Conservation (phyloP, 2,329 filamentous ascomycete genomes). For the Botrytis aclada region DNA sequence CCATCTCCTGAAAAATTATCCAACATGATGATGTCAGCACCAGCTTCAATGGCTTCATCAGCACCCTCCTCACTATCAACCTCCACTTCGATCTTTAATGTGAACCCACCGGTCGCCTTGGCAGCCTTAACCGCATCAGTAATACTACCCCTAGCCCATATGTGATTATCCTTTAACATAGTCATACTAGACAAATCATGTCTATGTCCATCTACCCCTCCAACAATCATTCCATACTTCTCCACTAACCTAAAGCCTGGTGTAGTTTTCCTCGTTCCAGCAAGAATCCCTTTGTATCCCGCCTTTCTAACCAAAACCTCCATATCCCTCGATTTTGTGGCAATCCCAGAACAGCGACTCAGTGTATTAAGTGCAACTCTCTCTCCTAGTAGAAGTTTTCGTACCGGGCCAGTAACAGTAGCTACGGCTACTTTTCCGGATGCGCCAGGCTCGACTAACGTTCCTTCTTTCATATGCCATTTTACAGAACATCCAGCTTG, state of each 20-base stretch:
- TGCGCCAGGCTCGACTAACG: conserved; percentile 57
- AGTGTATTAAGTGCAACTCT: conserved; percentile 88
- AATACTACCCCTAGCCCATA: conserved; percentile 88
- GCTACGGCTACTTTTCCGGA: conserved; percentile 61
- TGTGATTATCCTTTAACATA: conserved; percentile 99
- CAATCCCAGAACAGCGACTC: conserved; percentile 86
- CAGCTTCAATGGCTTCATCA: conserved; percentile 84
- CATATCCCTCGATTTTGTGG: conserved; percentile 61
- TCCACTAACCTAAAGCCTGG: conserved; percentile 93
- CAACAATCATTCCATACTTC: conserved; percentile 96
- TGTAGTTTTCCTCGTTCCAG: conserved; percentile 94
- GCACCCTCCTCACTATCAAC: conserved; percentile 85
- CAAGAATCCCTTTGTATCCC: conserved; percentile 81
- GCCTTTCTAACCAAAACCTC: conserved; percentile 55
- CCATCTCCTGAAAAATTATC: conserved; percentile 88
- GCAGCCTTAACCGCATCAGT: conserved; percentile 81
- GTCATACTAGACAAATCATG: conserved; percentile 93
- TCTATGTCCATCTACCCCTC: conserved; percentile 86
- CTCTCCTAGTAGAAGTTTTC: conserved; percentile 79
- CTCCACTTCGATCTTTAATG: conserved; percentile 94
- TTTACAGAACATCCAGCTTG: conserved; percentile 89
- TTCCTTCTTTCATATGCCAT: conserved; percentile 81
- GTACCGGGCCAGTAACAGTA: conserved; percentile 79
- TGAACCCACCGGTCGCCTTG: conserved; percentile 80
- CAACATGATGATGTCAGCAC: conserved; percentile 94